Percentiles rank a stretch among this genome's conserved stretches.
phyloP scores from a whole-genome alignment of 1,284 basidiomycete genomes.

The Pseudozyma tsukubaensis region DNA sequence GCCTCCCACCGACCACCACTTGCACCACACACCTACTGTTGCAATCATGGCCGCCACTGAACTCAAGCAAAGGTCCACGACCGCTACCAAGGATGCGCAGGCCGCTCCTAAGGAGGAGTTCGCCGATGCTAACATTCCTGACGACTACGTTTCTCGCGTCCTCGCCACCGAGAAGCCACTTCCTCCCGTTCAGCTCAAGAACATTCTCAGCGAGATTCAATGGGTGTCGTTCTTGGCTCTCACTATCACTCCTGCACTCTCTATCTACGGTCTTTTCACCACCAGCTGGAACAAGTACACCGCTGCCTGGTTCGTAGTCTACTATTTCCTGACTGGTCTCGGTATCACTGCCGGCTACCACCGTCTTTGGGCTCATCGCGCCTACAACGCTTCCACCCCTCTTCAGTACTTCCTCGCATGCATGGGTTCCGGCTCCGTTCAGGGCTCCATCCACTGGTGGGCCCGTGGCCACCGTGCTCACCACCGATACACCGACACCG shows the following conservation, averaged over 20 bases:
- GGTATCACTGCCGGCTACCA: slow-evolving; percentile 68
- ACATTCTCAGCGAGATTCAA: slow-evolving; percentile 65
- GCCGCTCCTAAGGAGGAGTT: slow-evolving; percentile 54
- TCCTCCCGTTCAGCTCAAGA: slow-evolving; percentile 62
- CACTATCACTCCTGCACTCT: slow-evolving; percentile 59
- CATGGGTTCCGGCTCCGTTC: slow-evolving; percentile 65
- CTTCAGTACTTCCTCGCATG: slow-evolving; percentile 65
- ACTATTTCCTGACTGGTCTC: slow-evolving; percentile 67
- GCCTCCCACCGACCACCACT: not conserved
- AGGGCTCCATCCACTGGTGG: slow-evolving; percentile 69
- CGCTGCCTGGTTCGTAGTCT: slow-evolving; percentile 52
- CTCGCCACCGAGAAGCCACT: slow-evolving; percentile 58
- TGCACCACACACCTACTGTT: not conserved
- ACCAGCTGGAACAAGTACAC: slow-evolving; percentile 56
- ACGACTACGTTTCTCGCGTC: slow-evolving; percentile 62
- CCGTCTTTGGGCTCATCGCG: slow-evolving; percentile 66
- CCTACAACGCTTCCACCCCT: slow-evolving; percentile 60
- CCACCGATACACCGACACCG: slow-evolving; percentile 69
- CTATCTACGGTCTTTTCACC: slow-evolving; percentile 62
- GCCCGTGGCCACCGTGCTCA: slow-evolving; percentile 68
- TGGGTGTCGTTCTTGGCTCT: slow-evolving; percentile 67
- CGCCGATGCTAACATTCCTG: slow-evolving; percentile 61
- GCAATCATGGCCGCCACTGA: slow-evolving; percentile 37
- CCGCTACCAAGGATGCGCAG: slow-evolving; percentile 41
- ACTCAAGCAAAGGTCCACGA: slow-evolving; percentile 46